phyloP scores from a whole-genome alignment of 805 yeast species.

The Kazachstania africana region DNA sequence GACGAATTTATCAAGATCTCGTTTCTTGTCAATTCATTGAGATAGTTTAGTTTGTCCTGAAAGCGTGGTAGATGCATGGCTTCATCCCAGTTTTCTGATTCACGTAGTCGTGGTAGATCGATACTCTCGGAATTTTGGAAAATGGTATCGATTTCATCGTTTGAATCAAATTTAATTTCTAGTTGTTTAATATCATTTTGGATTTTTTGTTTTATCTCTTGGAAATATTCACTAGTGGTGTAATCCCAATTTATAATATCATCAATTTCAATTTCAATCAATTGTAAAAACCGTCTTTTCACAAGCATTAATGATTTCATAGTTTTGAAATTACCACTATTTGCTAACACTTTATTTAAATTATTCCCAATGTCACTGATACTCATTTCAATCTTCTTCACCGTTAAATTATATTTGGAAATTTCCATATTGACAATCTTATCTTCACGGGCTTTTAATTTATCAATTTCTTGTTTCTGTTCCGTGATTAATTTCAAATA shows the following conservation, averaged over 20 bases:
- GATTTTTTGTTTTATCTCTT: constrained; percentile 18
- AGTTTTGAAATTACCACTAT: constrained; percentile 33
- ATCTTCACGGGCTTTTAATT: constrained; percentile 44
- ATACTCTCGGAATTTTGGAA: constrained; percentile 34
- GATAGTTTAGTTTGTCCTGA: constrained; percentile 29
- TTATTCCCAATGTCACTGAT: constrained; percentile 33
- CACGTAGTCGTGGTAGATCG: constrained; percentile 35
- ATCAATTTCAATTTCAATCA: constrained; percentile 32
- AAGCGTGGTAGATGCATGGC: constrained; percentile 31
- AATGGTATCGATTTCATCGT: constrained; percentile 41
- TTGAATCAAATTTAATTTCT: constrained; percentile 37
- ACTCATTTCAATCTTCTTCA: constrained; percentile 30
- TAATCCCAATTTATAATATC: constrained; percentile 12
- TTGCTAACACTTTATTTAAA: constrained; percentile 29
- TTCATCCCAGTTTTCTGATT: constrained; percentile 46
- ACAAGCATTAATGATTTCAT: constrained; percentile 28
- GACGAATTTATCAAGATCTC: constrained; percentile 48
- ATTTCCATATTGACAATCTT: constrained; percentile 30
- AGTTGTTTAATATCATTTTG: constrained; percentile 39
- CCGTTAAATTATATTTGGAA: constrained; percentile 24
- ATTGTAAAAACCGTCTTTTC: constrained; percentile 31
- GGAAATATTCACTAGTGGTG: constrained; percentile 16
- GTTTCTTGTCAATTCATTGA: constrained; percentile 39
- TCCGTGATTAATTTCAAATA: constrained; percentile 76
- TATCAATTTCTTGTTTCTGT: constrained; percentile 64